Evolutionary conservation across 768 basidiomycete genomes (phyloP).

Genomic region (Clathrus columnatus): DNA sequence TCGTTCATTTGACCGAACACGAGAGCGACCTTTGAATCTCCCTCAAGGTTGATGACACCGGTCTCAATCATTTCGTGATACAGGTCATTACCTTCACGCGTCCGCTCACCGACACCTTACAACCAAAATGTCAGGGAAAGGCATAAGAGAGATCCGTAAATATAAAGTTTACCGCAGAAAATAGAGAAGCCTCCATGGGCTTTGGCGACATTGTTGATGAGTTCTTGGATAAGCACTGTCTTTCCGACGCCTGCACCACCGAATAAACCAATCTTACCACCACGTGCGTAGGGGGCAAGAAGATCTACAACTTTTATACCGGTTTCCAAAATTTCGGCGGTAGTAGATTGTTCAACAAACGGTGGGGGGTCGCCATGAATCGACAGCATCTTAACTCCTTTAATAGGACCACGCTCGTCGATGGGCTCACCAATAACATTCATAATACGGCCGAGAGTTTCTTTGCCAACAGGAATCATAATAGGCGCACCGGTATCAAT

Average conservation of each 20-base stretch:
- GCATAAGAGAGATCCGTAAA: neutral
- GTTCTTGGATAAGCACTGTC: constrained; percentile 98
- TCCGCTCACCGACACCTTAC: constrained; percentile 97
- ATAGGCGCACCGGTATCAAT: constrained; percentile 96
- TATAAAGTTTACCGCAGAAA: constrained; percentile 67
- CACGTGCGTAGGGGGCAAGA: constrained; percentile 98
- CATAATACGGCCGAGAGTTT: constrained; percentile 98
- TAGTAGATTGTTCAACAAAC: constrained; percentile 98
- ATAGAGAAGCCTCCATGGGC: constrained; percentile 99
- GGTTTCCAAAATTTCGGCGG: constrained; percentile 97
- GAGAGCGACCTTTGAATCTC: constrained; percentile 99
- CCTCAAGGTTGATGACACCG: constrained; percentile 99
- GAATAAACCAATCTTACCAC: constrained; percentile 99
- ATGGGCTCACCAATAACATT: constrained; percentile 99
- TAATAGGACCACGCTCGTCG: constrained; percentile 98
- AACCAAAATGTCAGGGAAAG: constrained; percentile 6
- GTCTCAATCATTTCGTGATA: constrained; percentile 99
- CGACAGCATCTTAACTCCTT: constrained; percentile 83
- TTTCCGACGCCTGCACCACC: constrained; percentile 99
- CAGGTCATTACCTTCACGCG: constrained; percentile 99
- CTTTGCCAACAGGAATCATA: constrained; percentile 90
- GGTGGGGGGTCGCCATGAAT: constrained; percentile 97
- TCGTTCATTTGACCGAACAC: constrained; percentile 99
- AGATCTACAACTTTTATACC: constrained; percentile 99
- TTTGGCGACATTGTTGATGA: constrained; percentile 99